Evolutionary conservation across 768 basidiomycete species (phyloP).

Genomic region (Lactifluus subvellereus): DNA sequence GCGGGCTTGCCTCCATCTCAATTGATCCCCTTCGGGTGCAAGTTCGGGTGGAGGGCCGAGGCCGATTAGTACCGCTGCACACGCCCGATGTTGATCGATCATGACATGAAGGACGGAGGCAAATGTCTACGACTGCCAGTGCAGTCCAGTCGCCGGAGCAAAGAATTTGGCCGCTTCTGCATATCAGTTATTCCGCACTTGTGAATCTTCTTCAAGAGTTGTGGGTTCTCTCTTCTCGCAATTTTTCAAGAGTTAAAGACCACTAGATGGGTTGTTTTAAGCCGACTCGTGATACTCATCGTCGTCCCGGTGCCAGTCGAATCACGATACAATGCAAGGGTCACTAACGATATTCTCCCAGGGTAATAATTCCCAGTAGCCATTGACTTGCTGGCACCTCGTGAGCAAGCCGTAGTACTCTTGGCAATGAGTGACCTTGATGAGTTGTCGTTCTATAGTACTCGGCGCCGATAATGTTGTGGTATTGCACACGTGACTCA

Average conservation of each 20-base stretch:
- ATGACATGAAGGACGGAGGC: slow-evolving; percentile 1
- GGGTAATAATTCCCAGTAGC: background rate
- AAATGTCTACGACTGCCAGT: background rate
- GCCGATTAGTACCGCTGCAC: background rate
- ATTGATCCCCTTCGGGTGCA: background rate
- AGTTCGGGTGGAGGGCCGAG: background rate
- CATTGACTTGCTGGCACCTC: background rate
- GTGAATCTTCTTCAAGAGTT: background rate
- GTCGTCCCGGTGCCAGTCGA: background rate
- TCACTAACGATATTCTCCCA: background rate
- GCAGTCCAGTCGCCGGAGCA: background rate
- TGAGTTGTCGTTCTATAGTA: background rate
- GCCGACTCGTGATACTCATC: background rate
- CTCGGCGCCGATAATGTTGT: background rate
- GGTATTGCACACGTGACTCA: background rate
- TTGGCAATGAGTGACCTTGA: background rate
- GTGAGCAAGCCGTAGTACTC: background rate
- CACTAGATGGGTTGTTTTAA: background rate
- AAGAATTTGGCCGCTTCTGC: background rate
- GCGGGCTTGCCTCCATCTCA: background rate
- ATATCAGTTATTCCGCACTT: too few relatives aligned
- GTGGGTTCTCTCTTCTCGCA: background rate
- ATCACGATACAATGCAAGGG: background rate
- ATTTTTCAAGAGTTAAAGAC: background rate
- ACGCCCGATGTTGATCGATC: background rate